phyloP scores from a whole-genome alignment of 495 filamentous ascomycete genomes.

The Xylaria castorea region DNA sequence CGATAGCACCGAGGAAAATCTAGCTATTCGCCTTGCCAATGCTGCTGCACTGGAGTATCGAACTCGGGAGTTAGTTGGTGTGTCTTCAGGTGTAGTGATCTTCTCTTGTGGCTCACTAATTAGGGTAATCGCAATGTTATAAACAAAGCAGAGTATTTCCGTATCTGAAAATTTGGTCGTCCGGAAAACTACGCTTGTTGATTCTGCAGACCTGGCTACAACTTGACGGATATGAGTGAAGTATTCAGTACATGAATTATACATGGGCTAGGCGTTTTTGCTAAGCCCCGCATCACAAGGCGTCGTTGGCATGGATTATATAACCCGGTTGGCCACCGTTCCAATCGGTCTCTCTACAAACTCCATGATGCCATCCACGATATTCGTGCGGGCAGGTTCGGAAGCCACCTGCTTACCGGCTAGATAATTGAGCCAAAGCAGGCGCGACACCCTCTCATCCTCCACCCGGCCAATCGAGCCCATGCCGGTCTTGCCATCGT shows the following conservation, averaged over 20 bases:
- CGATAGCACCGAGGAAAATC: too few relatives aligned
- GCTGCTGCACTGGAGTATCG: too few relatives aligned
- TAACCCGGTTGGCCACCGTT: constrained; percentile 77
- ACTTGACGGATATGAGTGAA: not conserved
- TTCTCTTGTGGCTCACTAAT: too few relatives aligned
- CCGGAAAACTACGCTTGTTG: not conserved
- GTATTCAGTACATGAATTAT: constrained; percentile 5
- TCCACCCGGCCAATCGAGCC: constrained; percentile 57
- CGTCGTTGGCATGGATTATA: constrained; percentile 34
- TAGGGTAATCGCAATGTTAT: too few relatives aligned
- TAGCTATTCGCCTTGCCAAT: too few relatives aligned
- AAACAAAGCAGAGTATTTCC: too few relatives aligned
- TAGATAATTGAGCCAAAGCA: constrained; percentile 90
- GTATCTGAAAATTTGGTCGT: too few relatives aligned
- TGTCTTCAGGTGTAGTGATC: too few relatives aligned
- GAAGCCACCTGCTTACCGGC: constrained; percentile 87
- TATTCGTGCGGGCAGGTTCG: constrained; percentile 76
- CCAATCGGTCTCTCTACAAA: constrained; percentile 90
- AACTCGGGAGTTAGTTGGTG: too few relatives aligned
- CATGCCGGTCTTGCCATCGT: constrained; percentile 58
- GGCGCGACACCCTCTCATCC: constrained; percentile 80
- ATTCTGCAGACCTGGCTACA: not conserved
- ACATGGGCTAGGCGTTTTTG: constrained; percentile 8
- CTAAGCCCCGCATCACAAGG: not conserved
- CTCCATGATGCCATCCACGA: constrained; percentile 86